Evolutionary conservation across 805 yeast genomes (phyloP).

Genomic region (Zygotorulaspora danielsina): DNA sequence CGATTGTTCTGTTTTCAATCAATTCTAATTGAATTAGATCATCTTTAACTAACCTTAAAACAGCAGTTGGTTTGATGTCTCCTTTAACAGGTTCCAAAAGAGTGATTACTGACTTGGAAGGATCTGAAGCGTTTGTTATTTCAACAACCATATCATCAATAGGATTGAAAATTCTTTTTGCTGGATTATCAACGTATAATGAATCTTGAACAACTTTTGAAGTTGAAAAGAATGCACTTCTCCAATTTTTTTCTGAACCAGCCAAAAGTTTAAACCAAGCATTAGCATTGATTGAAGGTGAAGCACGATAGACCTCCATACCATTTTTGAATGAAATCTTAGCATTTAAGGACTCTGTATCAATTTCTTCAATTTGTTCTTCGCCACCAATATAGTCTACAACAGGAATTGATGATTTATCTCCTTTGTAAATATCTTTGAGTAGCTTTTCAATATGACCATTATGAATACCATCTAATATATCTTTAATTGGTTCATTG

Average conservation of each 20-base stretch:
- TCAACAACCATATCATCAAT: constrained; percentile 56
- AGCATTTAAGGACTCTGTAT: neutral
- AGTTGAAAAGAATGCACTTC: constrained; percentile 81
- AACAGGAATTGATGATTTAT: constrained; percentile 69
- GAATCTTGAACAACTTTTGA: constrained; percentile 80
- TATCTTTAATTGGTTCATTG: constrained; percentile 88
- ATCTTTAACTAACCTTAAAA: constrained; percentile 48
- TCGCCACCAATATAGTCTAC: constrained; percentile 86
- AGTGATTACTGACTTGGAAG: constrained; percentile 55
- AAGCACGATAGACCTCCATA: constrained; percentile 39
- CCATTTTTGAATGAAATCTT: constrained; percentile 30
- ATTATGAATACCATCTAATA: constrained; percentile 81
- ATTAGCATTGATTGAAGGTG: constrained; percentile 37
- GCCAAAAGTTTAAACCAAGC: constrained; percentile 81
- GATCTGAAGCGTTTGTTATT: constrained; percentile 48
- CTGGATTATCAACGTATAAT: constrained; percentile 74
- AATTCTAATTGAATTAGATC: constrained; percentile 62
- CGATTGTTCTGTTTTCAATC: constrained; percentile 85
- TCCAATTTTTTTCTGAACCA: constrained; percentile 77
- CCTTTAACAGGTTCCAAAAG: constrained; percentile 73
- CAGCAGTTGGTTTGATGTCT: constrained; percentile 59
- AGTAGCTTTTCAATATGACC: constrained; percentile 77
- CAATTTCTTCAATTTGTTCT: constrained; percentile 39
- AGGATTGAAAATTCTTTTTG: constrained; percentile 77
- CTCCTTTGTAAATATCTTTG: constrained; percentile 65